Evolutionary conservation across 2,329 filamentous ascomycete genomes (phyloP).

Genomic region (Colletotrichum brevisporum): DNA sequence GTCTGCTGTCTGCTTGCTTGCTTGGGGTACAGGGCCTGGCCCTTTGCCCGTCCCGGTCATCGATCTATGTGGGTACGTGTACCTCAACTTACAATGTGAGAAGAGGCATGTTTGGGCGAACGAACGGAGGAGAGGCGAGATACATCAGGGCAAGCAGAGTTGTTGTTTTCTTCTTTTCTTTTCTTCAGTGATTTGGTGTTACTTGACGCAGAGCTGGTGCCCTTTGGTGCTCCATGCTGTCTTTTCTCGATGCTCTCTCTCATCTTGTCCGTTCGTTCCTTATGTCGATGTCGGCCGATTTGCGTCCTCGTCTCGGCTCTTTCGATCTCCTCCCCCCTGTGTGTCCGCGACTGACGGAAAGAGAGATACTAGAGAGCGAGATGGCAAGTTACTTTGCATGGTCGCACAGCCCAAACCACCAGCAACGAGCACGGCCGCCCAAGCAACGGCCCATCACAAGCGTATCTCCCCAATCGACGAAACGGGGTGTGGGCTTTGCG

Average conservation of each 20-base stretch:
- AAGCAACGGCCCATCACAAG: conserved; percentile 32
- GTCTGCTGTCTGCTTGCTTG: not conserved
- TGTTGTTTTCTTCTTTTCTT: not conserved
- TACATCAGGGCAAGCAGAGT: not conserved
- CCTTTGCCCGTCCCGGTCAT: not conserved
- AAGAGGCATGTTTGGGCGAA: conserved; percentile 31
- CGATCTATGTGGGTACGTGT: not conserved
- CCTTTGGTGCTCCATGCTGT: conserved; percentile 19
- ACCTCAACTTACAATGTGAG: not conserved
- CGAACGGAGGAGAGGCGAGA: conserved; percentile 12
- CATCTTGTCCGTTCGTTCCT: not conserved
- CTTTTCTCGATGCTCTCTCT: not conserved
- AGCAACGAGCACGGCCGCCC: no score
- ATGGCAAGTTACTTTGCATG: no score
- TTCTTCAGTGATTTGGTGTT: conserved; percentile 26
- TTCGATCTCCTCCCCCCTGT: not conserved
- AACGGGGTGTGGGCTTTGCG: conserved; percentile 22
- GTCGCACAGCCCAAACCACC: no score
- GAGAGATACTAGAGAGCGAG: no score
- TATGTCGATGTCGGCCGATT: not conserved
- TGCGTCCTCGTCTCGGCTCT: conserved; percentile 19
- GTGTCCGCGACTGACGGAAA: not conserved
- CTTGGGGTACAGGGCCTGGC: no score
- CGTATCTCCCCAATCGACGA: conserved; percentile 30
- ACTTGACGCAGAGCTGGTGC: conserved; percentile 15